phyloP scores from a whole-genome alignment of 768 basidiomycete genomes.

The Hemileccinum rubropunctum region DNA sequence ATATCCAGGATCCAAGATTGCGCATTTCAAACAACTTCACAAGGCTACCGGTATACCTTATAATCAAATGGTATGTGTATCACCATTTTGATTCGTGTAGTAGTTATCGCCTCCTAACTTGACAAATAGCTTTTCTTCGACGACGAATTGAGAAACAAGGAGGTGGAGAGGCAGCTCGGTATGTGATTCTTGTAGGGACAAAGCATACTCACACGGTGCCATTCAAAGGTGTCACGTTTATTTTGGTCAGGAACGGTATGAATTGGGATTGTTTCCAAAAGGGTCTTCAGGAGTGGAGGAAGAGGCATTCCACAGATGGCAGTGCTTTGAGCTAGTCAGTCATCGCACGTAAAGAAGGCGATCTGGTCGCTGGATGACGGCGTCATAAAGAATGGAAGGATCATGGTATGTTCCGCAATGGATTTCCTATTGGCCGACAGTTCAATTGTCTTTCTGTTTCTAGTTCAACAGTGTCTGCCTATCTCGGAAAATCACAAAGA shows the following conservation, averaged over 20 bases:
- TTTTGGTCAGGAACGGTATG: slow-evolving; percentile 63
- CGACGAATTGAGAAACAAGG: slow-evolving; percentile 57
- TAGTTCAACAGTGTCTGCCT: not conserved
- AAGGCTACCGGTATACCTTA: slow-evolving; percentile 74
- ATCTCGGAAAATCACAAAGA: slow-evolving; percentile 11
- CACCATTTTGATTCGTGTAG: not conserved
- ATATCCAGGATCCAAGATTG: slow-evolving; percentile 78
- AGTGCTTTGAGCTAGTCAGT: slow-evolving; percentile 6
- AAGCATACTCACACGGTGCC: not conserved
- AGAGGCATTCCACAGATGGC: slow-evolving; percentile 32
- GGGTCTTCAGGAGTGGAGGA: slow-evolving; percentile 74
- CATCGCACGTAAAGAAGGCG: not conserved
- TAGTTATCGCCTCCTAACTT: not conserved
- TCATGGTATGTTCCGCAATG: slow-evolving; percentile 6
- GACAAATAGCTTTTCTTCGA: slow-evolving; percentile 61
- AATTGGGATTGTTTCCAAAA: slow-evolving; percentile 59
- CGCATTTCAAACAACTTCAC: slow-evolving; percentile 76
- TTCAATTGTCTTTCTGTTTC: not conserved
- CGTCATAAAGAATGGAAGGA: not conserved
- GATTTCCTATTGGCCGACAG: not conserved
- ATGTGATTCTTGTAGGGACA: not conserved
- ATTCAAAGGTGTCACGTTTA: slow-evolving; percentile 72
- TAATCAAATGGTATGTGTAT: slow-evolving; percentile 63
- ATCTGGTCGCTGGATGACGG: not conserved
- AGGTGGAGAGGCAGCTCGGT: slow-evolving; percentile 54